Conservation (phyloP, 2,329 filamentous ascomycete genomes). For the Monosporascus sp. region DNA sequence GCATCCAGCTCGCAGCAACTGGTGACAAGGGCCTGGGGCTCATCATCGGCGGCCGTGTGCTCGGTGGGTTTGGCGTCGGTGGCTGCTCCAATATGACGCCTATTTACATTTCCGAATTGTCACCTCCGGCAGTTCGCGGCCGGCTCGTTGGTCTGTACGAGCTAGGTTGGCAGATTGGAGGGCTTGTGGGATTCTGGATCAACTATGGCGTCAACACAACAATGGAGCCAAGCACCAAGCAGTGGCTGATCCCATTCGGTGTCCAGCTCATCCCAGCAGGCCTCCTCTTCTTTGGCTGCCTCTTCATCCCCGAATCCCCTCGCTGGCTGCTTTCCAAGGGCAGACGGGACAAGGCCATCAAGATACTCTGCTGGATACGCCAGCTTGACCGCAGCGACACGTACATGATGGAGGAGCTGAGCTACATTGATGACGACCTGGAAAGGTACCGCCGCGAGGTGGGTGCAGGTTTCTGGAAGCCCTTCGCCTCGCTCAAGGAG, state of each 20-base stretch:
- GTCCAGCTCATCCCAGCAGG: conserved; percentile 64
- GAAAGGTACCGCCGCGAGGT: conserved; percentile 58
- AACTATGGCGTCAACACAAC: conserved; percentile 56
- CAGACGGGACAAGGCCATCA: conserved; percentile 51
- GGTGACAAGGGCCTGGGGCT: conserved; percentile 56
- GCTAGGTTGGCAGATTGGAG: conserved; percentile 59
- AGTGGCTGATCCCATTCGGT: conserved; percentile 61
- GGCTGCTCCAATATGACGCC: conserved; percentile 58
- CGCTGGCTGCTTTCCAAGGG: conserved; percentile 64
- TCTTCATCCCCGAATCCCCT: conserved; percentile 60
- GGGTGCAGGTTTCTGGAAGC: conserved; percentile 70
- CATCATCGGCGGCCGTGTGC: conserved; percentile 56
- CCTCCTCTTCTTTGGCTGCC: conserved; percentile 51
- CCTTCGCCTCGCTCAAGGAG: conserved; percentile 54
- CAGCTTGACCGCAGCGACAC: conserved; percentile 48
- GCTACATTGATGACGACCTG: conserved; percentile 63
- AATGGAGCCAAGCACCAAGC: conserved; percentile 38
- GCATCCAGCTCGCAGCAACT: conserved; percentile 65
- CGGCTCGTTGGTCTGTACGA: conserved; percentile 63
- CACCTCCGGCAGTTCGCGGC: conserved; percentile 59
- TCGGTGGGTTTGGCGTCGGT: conserved; percentile 59
- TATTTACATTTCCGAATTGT: conserved; percentile 55
- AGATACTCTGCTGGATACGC: conserved; percentile 59
- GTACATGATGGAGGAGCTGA: conserved; percentile 70
- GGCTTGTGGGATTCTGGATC: conserved; percentile 60